Evolutionary conservation across 768 basidiomycete species (phyloP).

Genomic region (Exsudoporus frostii): DNA sequence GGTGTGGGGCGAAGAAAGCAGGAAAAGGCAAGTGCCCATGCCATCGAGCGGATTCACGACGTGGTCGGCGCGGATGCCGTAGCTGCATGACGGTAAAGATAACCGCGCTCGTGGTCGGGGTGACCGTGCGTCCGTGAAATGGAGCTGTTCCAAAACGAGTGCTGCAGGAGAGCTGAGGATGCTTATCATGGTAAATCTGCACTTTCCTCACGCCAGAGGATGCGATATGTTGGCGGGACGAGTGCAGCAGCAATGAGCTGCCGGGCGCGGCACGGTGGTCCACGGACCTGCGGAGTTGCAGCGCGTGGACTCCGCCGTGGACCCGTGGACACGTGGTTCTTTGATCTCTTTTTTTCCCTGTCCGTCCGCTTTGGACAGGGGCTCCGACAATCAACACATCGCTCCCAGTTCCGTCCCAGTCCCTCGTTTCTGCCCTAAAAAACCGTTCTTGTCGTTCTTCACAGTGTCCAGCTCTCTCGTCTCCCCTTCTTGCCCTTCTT

Average conservation of each 20-base stretch:
- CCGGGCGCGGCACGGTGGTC: constrained; percentile 18
- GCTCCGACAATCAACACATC: constrained; percentile 37
- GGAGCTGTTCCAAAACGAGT: neutral
- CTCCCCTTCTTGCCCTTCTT: neutral
- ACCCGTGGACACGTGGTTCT: constrained; percentile 28
- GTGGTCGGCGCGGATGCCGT: constrained; percentile 6
- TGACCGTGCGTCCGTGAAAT: neutral
- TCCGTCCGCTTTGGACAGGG: constrained; percentile 34
- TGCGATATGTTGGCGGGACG: neutral
- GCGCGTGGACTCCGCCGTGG: constrained; percentile 11
- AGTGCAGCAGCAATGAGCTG: too few species aligned
- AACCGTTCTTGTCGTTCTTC: constrained; percentile 9
- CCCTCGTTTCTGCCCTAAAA: constrained; percentile 15
- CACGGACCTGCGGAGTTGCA: constrained; percentile 27
- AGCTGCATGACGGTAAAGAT: neutral
- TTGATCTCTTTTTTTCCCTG: constrained; percentile 37
- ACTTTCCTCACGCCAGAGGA: neutral
- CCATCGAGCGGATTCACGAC: constrained; percentile 8
- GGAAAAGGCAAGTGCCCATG: neutral
- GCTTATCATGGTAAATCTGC: constrained; percentile 23
- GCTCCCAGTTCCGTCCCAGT: constrained; percentile 14
- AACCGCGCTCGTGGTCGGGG: neutral
- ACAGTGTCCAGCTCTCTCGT: constrained; percentile 1
- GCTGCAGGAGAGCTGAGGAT: constrained; percentile 16
- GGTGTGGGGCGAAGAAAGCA: neutral